Conservation (phyloP, 31 red algal species). For the Endocladia muricata region DNA sequence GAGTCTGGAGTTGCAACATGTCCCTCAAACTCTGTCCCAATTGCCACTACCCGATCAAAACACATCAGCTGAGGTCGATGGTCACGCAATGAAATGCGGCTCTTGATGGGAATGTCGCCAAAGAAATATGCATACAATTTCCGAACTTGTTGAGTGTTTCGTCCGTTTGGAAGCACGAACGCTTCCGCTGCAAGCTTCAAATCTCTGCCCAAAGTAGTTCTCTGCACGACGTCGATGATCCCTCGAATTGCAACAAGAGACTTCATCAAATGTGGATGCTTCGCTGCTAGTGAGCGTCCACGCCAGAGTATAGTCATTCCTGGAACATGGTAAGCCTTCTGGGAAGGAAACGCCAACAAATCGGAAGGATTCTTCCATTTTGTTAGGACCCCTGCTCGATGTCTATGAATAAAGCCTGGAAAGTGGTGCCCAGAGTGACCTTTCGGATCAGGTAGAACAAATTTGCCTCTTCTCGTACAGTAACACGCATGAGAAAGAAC, state of each 20-base stretch:
- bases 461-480: slow-evolving; percentile 56
- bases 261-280: slow-evolving; percentile 24
- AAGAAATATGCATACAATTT: slow-evolving; percentile 48
- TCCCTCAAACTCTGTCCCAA: slow-evolving; percentile 52
- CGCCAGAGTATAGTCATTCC: slow-evolving; percentile 63
- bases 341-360: slow-evolving; percentile 16
- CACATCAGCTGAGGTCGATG: slow-evolving; percentile 43
- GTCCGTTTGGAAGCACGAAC: slow-evolving; percentile 2
- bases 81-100: slow-evolving; percentile 21
- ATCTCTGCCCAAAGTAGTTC: slow-evolving; percentile 7
- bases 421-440: slow-evolving; percentile 12
- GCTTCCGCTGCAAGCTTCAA: slow-evolving; percentile 46
- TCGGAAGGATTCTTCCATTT: slow-evolving; percentile 20
- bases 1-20: slow-evolving; percentile 24
- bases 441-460: slow-evolving; percentile 29
- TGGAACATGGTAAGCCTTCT: slow-evolving; percentile 36
- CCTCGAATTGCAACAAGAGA: slow-evolving; percentile 56
- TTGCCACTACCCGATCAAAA: slow-evolving; percentile 37
- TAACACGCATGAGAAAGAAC: slow-evolving; percentile 46
- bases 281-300: slow-evolving; percentile 28
- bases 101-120: slow-evolving; percentile 25
- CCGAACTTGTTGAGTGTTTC: slow-evolving; percentile 5
- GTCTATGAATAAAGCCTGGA: slow-evolving; percentile 26
- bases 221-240: slow-evolving; percentile 25
- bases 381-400: slow-evolving; percentile 16